Evolutionary conservation across 2,329 filamentous ascomycete species (phyloP).

Genomic region (Fusarium luffae): DNA sequence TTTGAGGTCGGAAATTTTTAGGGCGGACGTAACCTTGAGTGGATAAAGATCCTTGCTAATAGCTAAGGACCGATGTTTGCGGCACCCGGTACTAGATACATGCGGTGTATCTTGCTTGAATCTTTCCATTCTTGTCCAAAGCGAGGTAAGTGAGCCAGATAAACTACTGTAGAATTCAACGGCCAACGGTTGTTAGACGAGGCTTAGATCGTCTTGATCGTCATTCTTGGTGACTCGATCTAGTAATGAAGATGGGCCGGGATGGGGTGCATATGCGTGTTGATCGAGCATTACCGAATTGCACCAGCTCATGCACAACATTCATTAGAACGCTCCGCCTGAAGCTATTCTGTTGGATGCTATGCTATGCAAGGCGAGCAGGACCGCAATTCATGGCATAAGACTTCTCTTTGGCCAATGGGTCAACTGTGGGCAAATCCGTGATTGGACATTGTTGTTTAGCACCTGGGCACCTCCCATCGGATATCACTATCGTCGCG

Average conservation of each 20-base stretch:
- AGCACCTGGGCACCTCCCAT: background rate
- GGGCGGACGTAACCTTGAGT: slow-evolving; percentile 45
- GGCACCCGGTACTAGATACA: slow-evolving; percentile 36
- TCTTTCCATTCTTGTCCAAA: slow-evolving; percentile 9
- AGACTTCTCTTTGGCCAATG: slow-evolving; percentile 40
- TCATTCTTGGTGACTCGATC: slow-evolving; percentile 21
- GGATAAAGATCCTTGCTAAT: slow-evolving; percentile 35
- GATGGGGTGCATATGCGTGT: slow-evolving; percentile 30
- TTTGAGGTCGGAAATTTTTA: slow-evolving; percentile 46
- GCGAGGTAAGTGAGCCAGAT: background rate
- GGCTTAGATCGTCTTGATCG: slow-evolving; percentile 42
- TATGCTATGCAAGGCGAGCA: slow-evolving; percentile 31
- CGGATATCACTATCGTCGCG: slow-evolving; percentile 21
- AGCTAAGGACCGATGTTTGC: slow-evolving; percentile 28
- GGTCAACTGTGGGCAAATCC: slow-evolving; percentile 39
- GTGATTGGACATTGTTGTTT: slow-evolving; percentile 40
- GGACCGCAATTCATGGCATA: slow-evolving; percentile 7
- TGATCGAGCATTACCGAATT: slow-evolving; percentile 21
- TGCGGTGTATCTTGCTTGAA: slow-evolving; percentile 12
- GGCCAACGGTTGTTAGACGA: slow-evolving; percentile 35
- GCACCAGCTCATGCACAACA: slow-evolving; percentile 41
- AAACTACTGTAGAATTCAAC: background rate
- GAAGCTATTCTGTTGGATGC: slow-evolving; percentile 3
- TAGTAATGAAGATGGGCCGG: background rate
- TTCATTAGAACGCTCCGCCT: slow-evolving; percentile 20